Evolutionary conservation across 345 rosid genomes (phyloP), one percentile per base, ranked within the genome.

Genomic region (Hibiscus syriacus): DNA sequence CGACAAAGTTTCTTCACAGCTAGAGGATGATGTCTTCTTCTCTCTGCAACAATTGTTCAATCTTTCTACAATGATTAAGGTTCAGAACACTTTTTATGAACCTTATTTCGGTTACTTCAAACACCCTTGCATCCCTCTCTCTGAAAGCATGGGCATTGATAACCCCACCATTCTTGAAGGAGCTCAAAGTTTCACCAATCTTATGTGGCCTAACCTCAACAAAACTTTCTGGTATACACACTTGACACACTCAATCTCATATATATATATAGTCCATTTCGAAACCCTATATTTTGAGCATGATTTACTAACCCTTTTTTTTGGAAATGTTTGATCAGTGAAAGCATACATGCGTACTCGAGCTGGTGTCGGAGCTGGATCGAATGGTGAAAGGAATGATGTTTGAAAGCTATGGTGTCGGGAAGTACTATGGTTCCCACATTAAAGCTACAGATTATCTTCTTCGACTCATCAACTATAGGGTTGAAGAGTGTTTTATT

Each of bases 201-300:
- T n/a, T n/a, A n/a, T n/a, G n/a, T n/a, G n/a, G n/a, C n/a, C 87
- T 14, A 23, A 69, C 46, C 82, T 79, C 36, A 85, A 85, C 43
- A 22, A 70, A 55, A 61, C 2, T 57, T 87, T 89, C 73, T n/a
- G 89, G 96, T 88, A 78, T n/a, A n/a, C n/a, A n/a, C n/a, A n/a
- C n/a, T n/a, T n/a, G n/a, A n/a, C n/a, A n/a, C n/a, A n/a, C n/a
- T n/a, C n/a, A n/a, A n/a, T n/a, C n/a, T n/a, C 5, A 1, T 16
- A n/a, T 3, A 8, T 19, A 6, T 3, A 14, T 45, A 9, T 13
- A 30, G 2, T 13, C 26, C 3, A 7, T 14, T 1, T 49, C 9
- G 6, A 11, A 7, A 22, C 30, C 13, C 26, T 14, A 36, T 19
- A 25, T 12, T 27, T 14, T 16, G 1, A 41, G n/a, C n/a, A n/a